These are phyloP conservation scores for Quercus parvula DNA, from an alignment of 306 rosid genomes.

Conservation along the genomic window DNA sequence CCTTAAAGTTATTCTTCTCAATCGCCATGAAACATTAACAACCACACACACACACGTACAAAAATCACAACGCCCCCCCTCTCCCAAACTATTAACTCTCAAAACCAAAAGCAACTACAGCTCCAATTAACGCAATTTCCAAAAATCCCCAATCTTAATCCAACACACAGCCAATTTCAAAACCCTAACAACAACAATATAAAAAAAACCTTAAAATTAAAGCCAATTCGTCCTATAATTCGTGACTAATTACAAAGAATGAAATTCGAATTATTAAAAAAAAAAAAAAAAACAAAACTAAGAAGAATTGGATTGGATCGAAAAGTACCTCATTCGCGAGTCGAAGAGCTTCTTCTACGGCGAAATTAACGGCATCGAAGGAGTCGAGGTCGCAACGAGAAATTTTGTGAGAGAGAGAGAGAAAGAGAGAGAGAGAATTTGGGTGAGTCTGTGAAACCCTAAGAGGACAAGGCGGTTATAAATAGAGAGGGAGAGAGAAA, in stretches of 20 bases:
- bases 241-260: background rate
- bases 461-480: conserved; percentile 32
- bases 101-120: background rate
- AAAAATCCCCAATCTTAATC: conserved; percentile 25
- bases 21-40: conserved; percentile 82
- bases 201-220: background rate
- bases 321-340: conserved; percentile 47
- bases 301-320: background rate
- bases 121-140: conserved; percentile 19
- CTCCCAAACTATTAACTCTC: conserved; percentile 16
- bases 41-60: conserved; percentile 3
- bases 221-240: background rate
- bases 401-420: background rate
- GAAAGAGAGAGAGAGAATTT: conserved; percentile 5
- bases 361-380: conserved; percentile 15
- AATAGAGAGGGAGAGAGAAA: conserved; percentile 22
- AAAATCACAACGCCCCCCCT: conserved; percentile 3
- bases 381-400: background rate
- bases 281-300: background rate
- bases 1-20: conserved; percentile 92
- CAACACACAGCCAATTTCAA: conserved; percentile 40
- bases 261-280: background rate
- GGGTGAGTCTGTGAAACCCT: conserved; percentile 53
- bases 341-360: conserved; percentile 9
- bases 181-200: conserved; percentile 32